A percentile compares a stretch with the other conserved stretches of the same genome.
Conservation (phyloP, 2,329 filamentous ascomycete genomes). For the Tolypocladium ophioglossoides region DNA sequence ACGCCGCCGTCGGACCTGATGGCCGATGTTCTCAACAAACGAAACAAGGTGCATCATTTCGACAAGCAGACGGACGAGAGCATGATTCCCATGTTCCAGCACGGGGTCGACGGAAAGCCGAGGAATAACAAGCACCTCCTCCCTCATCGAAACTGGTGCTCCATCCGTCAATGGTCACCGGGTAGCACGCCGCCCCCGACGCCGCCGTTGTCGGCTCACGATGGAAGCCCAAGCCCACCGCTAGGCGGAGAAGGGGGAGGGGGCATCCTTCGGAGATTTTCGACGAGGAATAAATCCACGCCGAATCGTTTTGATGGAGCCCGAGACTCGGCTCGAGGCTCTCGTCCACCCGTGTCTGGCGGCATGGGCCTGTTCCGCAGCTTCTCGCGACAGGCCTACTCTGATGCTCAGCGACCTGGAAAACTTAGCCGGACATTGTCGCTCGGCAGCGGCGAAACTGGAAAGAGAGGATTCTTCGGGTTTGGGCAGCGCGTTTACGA, state of each 20-base stretch:
- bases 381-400: conserved; percentile 24
- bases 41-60: conserved; percentile 71
- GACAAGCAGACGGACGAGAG: conserved; percentile 77
- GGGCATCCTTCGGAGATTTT: conserved; percentile 35
- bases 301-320: conserved; percentile 25
- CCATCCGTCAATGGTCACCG: conserved; percentile 75
- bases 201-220: conserved; percentile 43
- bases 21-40: conserved; percentile 85
- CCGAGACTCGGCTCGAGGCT: conserved; percentile 27
- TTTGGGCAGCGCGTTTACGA: conserved; percentile 30
- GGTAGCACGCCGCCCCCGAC: conserved; percentile 63
- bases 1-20: conserved; percentile 78
- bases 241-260: conserved; percentile 20
- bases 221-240: conserved; percentile 29
- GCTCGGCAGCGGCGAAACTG: conserved; percentile 43
- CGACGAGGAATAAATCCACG: conserved; percentile 23
- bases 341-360: conserved; percentile 39
- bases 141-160: conserved; percentile 91
- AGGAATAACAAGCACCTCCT: conserved; percentile 87
- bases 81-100: conserved; percentile 88
- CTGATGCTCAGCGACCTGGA: conserved; percentile 25
- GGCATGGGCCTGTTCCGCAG: conserved; percentile 33
- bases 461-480: conserved; percentile 29
- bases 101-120: conserved; percentile 79
- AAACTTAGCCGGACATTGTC: conserved; percentile 49